Base-by-base conservation (phyloP, 2,329 filamentous ascomycete species). In the Periconia sp. region DNA sequence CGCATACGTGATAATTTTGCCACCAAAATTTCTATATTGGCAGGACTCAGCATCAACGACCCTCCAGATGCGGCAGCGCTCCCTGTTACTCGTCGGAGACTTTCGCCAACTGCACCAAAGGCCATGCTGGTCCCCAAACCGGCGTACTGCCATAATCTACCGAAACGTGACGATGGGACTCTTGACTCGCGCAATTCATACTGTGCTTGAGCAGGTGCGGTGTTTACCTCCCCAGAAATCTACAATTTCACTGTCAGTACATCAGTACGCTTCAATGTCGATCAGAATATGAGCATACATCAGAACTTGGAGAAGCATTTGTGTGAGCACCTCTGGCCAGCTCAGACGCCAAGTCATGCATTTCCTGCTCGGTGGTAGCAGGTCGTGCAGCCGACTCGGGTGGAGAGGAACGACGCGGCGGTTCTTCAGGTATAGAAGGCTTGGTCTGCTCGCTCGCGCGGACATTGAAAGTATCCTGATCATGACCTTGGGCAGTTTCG, bases 111-210 rank as follows among this genome's bases (percentile, higher is more conserved):
- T 27, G 92, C 92, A 1, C 94, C 94, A 64, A 95, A 90, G 8
- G 96, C 86, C 92, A 99, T 96, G 45, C 93, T 95, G 1, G 92
- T 93, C 23, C 92, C 94, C 6, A 99, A 82, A 0, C 94, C 92
- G 52, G 91, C 85, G 70, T 97, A 99, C 74, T 99, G 95, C 90
- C 93, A 97, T 20, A 99, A 77, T 51, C 94, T 84, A 42, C 92
- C 89, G 48, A 99, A 76, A 3, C 94, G 86, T 8, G 92, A 91
- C 0, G 94, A 90, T 1, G 94, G 94, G 0, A 99, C 92, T 58
- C 86, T 87, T 10, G 94, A 99, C 68, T 97, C 93, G 51, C 88
- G 83, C 70, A 99, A 85, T 55, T 88, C 81, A 67, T 95, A 91
- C 0, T 76, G 66, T 31, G 73, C 63, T 43, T 72, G 70, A 53